Conservation (phyloP, 2,329 filamentous ascomycete genomes). For the Paecilomyces dactylethromorphus region DNA sequence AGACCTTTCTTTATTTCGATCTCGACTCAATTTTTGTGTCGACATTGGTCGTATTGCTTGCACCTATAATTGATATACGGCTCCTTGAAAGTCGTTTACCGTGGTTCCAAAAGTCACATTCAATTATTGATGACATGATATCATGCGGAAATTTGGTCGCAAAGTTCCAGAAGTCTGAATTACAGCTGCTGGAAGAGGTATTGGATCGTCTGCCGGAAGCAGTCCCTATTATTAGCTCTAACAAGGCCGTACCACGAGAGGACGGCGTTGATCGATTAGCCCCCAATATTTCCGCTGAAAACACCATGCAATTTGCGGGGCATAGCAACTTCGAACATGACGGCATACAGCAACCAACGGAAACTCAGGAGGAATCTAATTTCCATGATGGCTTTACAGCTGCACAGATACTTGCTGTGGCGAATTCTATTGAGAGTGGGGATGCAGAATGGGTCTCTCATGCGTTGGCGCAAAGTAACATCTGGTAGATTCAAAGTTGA, state of each 20-base stretch:
- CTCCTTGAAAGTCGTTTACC: neutral
- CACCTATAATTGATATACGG: neutral
- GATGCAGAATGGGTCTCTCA: slow-evolving; percentile 45
- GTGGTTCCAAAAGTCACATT: slow-evolving; percentile 19
- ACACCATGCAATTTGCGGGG: neutral
- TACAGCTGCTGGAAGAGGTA: slow-evolving; percentile 13
- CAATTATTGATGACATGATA: slow-evolving; percentile 43
- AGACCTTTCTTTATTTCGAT: neutral
- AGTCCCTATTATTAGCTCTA: neutral
- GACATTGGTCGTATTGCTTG: neutral
- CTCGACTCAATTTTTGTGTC: neutral
- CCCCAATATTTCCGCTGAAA: neutral
- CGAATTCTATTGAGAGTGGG: slow-evolving; percentile 40
- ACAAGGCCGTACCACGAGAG: neutral
- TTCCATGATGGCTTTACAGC: slow-evolving; percentile 36
- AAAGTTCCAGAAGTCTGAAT: slow-evolving; percentile 37
- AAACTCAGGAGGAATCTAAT: slow-evolving; percentile 23
- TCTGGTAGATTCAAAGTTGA: slow-evolving; percentile 23
- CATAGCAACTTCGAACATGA: neutral
- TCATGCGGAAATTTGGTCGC: slow-evolving; percentile 43
- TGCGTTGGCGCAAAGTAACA: slow-evolving; percentile 39
- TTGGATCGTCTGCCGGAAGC: neutral
- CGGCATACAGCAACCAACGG: neutral
- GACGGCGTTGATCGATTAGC: neutral
- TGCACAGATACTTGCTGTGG: slow-evolving; percentile 43